Percentiles rank a stretch among this genome's conserved stretches.
phyloP scores from a whole-genome alignment of 2,329 filamentous ascomycete species.

The Fusarium humuli region DNA sequence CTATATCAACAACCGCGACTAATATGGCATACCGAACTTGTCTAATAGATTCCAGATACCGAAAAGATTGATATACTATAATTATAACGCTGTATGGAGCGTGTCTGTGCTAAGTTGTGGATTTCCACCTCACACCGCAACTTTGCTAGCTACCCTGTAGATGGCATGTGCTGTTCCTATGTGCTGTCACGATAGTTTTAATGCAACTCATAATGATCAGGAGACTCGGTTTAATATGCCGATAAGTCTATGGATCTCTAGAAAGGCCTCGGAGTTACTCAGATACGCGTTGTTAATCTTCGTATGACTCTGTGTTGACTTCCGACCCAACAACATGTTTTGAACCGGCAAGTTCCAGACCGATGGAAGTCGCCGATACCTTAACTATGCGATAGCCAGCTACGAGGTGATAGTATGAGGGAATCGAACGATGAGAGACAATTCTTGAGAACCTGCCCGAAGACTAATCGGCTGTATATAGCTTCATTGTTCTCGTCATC shows the following conservation, averaged over 20 bases:
- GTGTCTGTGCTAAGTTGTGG: background rate
- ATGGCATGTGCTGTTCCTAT: background rate
- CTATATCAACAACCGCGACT: background rate
- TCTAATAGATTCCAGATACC: background rate
- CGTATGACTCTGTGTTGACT: no score
- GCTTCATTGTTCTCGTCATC: no score
- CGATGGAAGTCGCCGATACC: background rate
- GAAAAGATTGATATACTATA: background rate
- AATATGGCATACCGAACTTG: background rate
- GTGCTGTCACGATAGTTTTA: background rate
- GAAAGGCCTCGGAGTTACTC: no score
- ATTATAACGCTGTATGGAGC: background rate
- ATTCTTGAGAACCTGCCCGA: background rate
- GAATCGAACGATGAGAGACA: accelerated
- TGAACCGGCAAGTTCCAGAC: no score
- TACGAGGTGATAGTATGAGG: background rate
- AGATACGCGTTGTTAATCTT: no score
- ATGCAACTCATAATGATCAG: background rate
- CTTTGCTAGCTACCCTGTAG: constrained; percentile 2
- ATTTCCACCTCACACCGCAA: constrained; percentile 5
- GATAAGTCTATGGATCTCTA: background rate
- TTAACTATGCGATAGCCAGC: background rate
- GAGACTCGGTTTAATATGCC: background rate
- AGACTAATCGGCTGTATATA: no score
- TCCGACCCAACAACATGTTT: no score